phyloP scores from a whole-genome alignment of 768 basidiomycete genomes.

The Trametes meyenii region DNA sequence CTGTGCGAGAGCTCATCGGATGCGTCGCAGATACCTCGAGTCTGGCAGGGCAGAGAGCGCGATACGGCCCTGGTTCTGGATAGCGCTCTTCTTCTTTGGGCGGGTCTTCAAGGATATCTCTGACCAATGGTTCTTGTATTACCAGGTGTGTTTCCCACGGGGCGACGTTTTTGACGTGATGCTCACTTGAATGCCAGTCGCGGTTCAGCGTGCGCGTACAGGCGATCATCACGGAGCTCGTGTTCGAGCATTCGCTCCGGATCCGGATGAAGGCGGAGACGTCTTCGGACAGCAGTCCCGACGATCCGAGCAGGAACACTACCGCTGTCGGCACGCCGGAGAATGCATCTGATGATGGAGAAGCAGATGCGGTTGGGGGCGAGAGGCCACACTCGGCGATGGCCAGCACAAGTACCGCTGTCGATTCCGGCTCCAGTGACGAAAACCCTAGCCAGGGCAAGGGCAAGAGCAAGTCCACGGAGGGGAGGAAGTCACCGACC shows the following conservation, averaged over 20 bases:
- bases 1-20: background rate
- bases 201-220: conserved; percentile 41
- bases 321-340: conserved; percentile 26
- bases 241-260: conserved; percentile 55
- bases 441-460: background rate
- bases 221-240: conserved; percentile 49
- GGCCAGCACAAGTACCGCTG: background rate
- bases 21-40: conserved; percentile 38
- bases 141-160: conserved; percentile 29
- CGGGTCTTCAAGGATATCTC: conserved; percentile 39
- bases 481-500: background rate
- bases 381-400: conserved; percentile 4
- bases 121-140: conserved; percentile 46
- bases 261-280: conserved; percentile 51
- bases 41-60: conserved; percentile 37
- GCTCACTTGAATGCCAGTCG: background rate
- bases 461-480: background rate
- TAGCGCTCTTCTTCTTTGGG: conserved; percentile 39
- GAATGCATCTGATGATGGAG: conserved; percentile 14
- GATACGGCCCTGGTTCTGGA: conserved; percentile 54
- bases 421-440: background rate
- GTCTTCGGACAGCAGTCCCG: background rate
- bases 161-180: background rate
- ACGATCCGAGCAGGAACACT: background rate
- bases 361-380: conserved; percentile 5